Evolutionary conservation across 1,139 yeast species (phyloP), one percentile per base, ranked within the genome.

Genomic region (Suhomyces kunorum): DNA sequence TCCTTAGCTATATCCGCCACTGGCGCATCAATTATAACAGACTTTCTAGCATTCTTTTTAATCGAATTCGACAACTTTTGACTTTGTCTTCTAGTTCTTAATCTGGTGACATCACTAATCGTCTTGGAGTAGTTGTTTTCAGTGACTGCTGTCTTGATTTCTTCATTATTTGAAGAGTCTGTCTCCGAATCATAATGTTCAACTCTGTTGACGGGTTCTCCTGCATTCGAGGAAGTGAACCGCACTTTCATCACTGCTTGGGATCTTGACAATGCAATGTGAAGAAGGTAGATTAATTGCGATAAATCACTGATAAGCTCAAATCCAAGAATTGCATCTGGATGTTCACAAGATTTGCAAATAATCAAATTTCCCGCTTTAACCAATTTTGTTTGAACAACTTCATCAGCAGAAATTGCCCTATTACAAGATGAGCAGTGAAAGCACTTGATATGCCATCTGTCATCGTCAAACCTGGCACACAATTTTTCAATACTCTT

Each of bases 391-490:
- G 64, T 58, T 3, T 57, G 49, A 36, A 69, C 67, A 53, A 72
- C 73, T 7, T 65, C 63, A 13, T 60, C 57, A 2, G 43, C 8
- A 4, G 56, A 45, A 12, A 80, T 63, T 1, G 46, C 44, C 28
- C 70, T 68, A 3, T 61, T 56, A 55, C 95, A 86, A 8, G 56
- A 60, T 0, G 76, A 58, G 54, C 98, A 90, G 7, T 58, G 56
- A 43, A 89, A 74, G 63, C 98, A 92, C 32, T 75, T 70, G 13
- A 71, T 46, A 57, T 92, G 98, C 97, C 97, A 92, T 51, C 96
- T 76, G 38, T 72, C 66, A 33, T 79, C 79, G 5, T 75, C 76
- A 49, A 69, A 77, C 40, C 75, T 75, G 11, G 82, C 70, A 64
- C 98, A 90, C 17, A 77, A 76, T 51, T 83, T 94, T 60, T 94